Evolutionary conservation across 2,329 filamentous ascomycete genomes (phyloP), one percentile per base, ranked within the genome.

Genomic region (Fusarium sp.): DNA sequence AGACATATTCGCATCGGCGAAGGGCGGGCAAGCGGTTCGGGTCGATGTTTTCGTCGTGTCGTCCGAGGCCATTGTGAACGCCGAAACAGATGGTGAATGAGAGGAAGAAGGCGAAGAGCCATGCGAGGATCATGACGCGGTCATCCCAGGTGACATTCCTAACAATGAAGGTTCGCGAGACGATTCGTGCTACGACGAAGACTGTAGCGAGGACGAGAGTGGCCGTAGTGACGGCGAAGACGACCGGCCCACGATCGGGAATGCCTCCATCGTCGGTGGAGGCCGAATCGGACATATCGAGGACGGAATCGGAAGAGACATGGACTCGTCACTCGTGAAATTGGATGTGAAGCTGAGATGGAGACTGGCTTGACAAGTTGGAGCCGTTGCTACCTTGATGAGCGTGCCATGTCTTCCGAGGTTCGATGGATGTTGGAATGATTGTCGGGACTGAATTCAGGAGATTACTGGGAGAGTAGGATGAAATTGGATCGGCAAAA

Each of bases 51-150:
- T 69, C 77, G 79, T 94, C 91, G 77, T 92, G 89, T 56, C 87
- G 86, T n/a, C 93, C 93, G 13, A 95, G 85, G 7, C 93, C 93
- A 69, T 88, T 89, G 44, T 83, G 84, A 10, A 90, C 88, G 38
- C 90, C 92, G 72, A 89, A 87, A 79, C 89, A 89, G 71, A 94
- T 92, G 45, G 90, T 86, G 70, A 93, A 88, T 26, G 90, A 91
- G 44, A 94, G 83, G 41, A 90, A 92, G 73, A 93, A 89, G 44
- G 91, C 89, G 52, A 95, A 80, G 18, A 90, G 75, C 95, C 94
- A 98, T 63, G 95, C 94, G 45, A 93, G 74, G 17, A 94, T 82
- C 82, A 98, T 96, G 77, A 93, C 89, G 82, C 91, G 93, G 85
- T 98, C 95, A 82, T 97, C 94, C 85, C 89, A 89, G 63, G 88